Evolutionary conservation across 768 basidiomycete genomes (phyloP), one percentile per base, ranked within the genome.

Genomic region (Calocybe cyanea): DNA sequence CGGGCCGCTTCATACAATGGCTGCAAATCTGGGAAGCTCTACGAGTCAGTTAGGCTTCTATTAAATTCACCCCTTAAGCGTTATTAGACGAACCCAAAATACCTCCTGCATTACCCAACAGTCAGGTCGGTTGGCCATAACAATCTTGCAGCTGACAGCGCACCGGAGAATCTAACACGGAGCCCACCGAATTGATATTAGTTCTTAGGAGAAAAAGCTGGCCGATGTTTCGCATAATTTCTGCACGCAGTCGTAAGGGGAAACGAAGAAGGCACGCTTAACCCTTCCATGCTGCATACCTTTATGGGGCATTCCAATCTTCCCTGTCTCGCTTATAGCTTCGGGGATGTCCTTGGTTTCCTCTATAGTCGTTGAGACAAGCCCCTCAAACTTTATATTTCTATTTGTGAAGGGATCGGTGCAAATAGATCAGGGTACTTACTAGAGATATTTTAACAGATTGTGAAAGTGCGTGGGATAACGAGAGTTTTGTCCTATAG

Each of bases 211-310:
- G 82, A 67, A 97, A 97, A 33, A 97, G 72, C 56, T 92, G 88
- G 35, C 94, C 94, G 51, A 95, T 97, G 65, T 96, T 91, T 60
- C 89, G 87, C 94, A 97, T 95, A 59, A 97, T 97, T 63, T 96
- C 94, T 81, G 52, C 11, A 48, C 39, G 49, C 39, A 41, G 49
- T 44, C 15, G 47, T 38, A 23, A 36, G 15, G 41, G 28, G 51
- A 46, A 33, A 34, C 19, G 44, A 46, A 43, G 19, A 47, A 23
- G 24, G 19, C 35, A 51, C 38, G 37, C 37, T 32, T 8, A 37
- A 57, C 62, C n/a, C 18, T 3, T n/a, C n/a, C n/a, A 13, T 18
- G 10, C 6, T 11, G 19, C 41, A 14, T 45, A 83, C 86, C 84
- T 73, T 86, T 87, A 61, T 89, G 87, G 14, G 85, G 80, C 77